A percentile compares a stretch with the other conserved stretches of the same genome.
These are phyloP conservation scores for Cercospora berteroae DNA, from an alignment of 2,329 filamentous ascomycete genomes.

Conservation along the genomic window DNA sequence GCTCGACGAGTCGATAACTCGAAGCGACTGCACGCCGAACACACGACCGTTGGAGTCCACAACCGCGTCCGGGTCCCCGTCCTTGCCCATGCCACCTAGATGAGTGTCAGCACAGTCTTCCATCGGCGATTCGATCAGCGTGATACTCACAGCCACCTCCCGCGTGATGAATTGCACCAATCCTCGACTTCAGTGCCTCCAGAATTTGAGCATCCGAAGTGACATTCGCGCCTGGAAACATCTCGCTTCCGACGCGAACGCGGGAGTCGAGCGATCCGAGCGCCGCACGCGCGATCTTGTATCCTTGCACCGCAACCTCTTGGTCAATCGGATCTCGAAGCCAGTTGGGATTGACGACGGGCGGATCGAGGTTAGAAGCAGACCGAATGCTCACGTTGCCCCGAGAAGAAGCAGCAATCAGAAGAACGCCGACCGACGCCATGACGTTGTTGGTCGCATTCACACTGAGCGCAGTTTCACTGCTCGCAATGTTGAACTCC, in stretches of 20 bases:
- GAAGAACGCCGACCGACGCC: conserved; percentile 34
- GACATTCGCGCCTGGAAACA: conserved; percentile 41
- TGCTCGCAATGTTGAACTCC: conserved; percentile 25
- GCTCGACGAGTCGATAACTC: conserved; percentile 41
- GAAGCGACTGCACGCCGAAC: conserved; percentile 39
- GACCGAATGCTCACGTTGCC: conserved; percentile 39
- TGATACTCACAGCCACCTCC: background rate
- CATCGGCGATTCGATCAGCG: background rate
- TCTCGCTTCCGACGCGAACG: conserved; percentile 40
- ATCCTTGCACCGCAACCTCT: conserved; percentile 37
- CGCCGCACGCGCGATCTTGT: conserved; percentile 35
- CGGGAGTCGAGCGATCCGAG: conserved; percentile 23
- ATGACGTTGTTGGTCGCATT: conserved; percentile 36
- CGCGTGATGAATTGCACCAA: conserved; percentile 23
- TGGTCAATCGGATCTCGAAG: conserved; percentile 37
- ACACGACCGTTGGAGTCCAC: conserved; percentile 42
- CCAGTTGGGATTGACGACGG: conserved; percentile 42
- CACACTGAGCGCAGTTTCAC: conserved; percentile 12
- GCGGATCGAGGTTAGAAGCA: conserved; percentile 30
- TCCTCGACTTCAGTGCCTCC: conserved; percentile 29
- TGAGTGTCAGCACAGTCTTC: background rate
- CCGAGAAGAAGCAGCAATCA: conserved; percentile 38
- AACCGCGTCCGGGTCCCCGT: conserved; percentile 37
- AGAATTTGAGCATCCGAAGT: conserved; percentile 47
- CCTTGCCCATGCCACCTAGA: conserved; percentile 29